Evolutionary conservation across 352 stramenopile species (phyloP).

Genomic region (Globisporangium cederbergense): DNA sequence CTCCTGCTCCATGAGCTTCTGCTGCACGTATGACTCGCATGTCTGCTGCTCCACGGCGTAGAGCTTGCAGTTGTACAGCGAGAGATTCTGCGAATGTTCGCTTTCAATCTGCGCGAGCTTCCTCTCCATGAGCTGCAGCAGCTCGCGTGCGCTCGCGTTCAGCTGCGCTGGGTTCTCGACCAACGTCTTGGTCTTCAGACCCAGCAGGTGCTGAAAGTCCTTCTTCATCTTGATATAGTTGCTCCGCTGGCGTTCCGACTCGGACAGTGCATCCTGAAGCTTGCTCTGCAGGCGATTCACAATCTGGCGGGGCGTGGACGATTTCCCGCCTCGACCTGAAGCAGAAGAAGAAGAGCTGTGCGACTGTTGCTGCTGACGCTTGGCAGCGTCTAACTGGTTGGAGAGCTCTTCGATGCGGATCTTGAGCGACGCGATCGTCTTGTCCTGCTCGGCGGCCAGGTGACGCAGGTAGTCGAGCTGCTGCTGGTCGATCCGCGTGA

Average conservation of each 20-base stretch:
- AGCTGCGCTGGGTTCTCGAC: slow-evolving; percentile 29
- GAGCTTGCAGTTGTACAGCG: slow-evolving; percentile 44
- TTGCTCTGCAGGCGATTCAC: slow-evolving; percentile 33
- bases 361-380: slow-evolving; percentile 4
- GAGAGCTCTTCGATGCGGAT: slow-evolving; percentile 42
- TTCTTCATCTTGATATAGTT: slow-evolving; percentile 49
- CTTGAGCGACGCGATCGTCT: slow-evolving; percentile 42
- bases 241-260: slow-evolving; percentile 36
- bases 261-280: slow-evolving; percentile 34
- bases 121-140: slow-evolving; percentile 41
- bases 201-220: slow-evolving; percentile 41
- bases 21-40: slow-evolving; percentile 48
- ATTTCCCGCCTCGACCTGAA: background rate
- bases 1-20: slow-evolving; percentile 41
- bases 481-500: slow-evolving; percentile 37
- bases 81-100: slow-evolving; percentile 34
- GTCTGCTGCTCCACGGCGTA: slow-evolving; percentile 53
- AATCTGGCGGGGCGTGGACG: slow-evolving; percentile 19
- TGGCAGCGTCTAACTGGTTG: slow-evolving; percentile 14
- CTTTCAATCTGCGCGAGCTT: slow-evolving; percentile 35
- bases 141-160: slow-evolving; percentile 28
- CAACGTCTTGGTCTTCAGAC: slow-evolving; percentile 41
- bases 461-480: slow-evolving; percentile 46
- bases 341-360: background rate
- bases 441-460: slow-evolving; percentile 47